phyloP scores from a whole-genome alignment of 2,329 filamentous ascomycete species.

The Paracamarosporium sp. region DNA sequence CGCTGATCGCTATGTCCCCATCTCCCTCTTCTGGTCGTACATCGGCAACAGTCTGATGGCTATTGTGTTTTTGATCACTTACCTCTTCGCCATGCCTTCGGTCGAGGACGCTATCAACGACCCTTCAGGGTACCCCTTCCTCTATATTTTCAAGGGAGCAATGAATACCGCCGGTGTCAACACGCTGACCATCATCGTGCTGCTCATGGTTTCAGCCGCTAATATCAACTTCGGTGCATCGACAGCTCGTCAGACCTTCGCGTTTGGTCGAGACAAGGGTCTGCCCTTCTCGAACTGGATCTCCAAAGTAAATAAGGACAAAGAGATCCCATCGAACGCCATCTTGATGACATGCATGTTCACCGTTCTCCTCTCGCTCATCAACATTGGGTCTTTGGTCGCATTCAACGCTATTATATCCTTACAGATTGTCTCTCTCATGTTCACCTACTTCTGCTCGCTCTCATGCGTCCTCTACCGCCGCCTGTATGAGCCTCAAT shows the following conservation, averaged over 20 bases:
- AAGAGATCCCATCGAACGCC: constrained; percentile 40
- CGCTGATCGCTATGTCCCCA: constrained; percentile 44
- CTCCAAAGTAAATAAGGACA: constrained; percentile 29
- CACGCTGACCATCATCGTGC: constrained; percentile 39
- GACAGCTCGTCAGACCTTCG: constrained; percentile 43
- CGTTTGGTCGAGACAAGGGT: constrained; percentile 44
- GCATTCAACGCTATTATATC: constrained; percentile 50
- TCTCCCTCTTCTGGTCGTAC: constrained; percentile 51
- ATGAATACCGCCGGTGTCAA: constrained; percentile 34
- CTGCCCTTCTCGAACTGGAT: constrained; percentile 42
- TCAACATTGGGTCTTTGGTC: constrained; percentile 47
- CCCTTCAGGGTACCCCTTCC: constrained; percentile 40
- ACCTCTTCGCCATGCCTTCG: constrained; percentile 43
- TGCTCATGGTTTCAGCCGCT: constrained; percentile 38
- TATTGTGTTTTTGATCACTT: constrained; percentile 41
- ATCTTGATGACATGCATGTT: constrained; percentile 37
- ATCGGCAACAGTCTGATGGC: constrained; percentile 48
- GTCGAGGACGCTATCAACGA: constrained; percentile 35
- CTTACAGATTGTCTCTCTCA: constrained; percentile 46
- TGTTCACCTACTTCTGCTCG: constrained; percentile 47
- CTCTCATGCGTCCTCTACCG: constrained; percentile 33
- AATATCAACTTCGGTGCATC: constrained; percentile 39
- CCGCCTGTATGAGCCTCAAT: constrained; percentile 12
- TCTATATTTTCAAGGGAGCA: constrained; percentile 42
- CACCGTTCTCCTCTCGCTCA: constrained; percentile 42